These are phyloP conservation scores for Noccaea caerulescens DNA, from an alignment of 345 rosid species.

Conservation along the genomic window DNA sequence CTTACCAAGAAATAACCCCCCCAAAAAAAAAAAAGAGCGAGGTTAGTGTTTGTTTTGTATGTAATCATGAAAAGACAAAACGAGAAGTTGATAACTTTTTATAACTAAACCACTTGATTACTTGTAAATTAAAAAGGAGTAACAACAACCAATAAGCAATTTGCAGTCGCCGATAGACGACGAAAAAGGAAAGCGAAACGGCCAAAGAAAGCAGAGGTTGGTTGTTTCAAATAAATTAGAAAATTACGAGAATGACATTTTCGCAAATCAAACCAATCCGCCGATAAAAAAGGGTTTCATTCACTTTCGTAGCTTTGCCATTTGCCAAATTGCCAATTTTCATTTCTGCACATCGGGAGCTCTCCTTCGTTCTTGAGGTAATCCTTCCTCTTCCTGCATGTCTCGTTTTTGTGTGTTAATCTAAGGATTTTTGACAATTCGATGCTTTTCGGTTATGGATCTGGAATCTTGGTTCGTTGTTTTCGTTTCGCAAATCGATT, in stretches of 20 bases:
- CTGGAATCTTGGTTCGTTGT: too few species aligned
- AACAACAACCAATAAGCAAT: background rate
- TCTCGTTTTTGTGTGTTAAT: background rate
- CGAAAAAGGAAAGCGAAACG: background rate
- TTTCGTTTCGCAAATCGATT: too few species aligned
- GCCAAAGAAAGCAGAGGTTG: background rate
- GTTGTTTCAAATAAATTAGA: constrained; percentile 9
- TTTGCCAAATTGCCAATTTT: too few species aligned
- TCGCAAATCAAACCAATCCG: background rate
- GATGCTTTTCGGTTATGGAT: too few species aligned
- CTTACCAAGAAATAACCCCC: too few species aligned
- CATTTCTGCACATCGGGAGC: too few species aligned
- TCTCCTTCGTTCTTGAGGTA: background rate
- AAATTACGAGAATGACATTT: constrained; percentile 1
- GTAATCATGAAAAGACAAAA: constrained; percentile 1
- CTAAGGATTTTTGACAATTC: too few species aligned
- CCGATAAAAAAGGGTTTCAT: too few species aligned
- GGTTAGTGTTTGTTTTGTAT: too few species aligned
- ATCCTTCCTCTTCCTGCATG: background rate
- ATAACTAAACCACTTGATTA: background rate
- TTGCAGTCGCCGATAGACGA: background rate
- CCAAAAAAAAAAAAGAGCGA: too few species aligned
- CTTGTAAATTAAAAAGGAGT: background rate
- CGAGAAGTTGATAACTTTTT: background rate
- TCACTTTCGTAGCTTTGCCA: too few species aligned